These are phyloP conservation scores for Rhytidiadelphus loreus DNA, from an alignment of 225 moss, liverwort and hornwort genomes.

Conservation along the genomic window DNA sequence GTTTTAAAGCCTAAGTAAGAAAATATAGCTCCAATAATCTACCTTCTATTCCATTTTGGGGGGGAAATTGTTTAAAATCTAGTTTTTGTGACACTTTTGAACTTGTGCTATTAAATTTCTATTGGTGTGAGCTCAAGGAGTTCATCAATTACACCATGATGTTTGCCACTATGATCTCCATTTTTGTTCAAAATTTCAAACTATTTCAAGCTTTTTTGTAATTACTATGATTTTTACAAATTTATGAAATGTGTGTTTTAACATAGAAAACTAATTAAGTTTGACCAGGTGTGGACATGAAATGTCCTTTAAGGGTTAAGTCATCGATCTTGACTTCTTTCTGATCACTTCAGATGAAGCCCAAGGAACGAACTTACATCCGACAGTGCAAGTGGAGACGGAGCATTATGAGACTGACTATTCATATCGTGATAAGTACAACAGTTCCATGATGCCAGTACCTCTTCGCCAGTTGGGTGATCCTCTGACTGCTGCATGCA, in stretches of 20 bases:
- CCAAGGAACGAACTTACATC: not conserved
- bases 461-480: not conserved
- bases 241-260: not conserved
- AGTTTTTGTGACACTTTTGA: not conserved
- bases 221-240: not conserved
- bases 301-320: not conserved
- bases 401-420: not conserved
- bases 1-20: not conserved
- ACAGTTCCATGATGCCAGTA: not conserved
- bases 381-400: slow-evolving; percentile 1
- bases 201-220: not conserved
- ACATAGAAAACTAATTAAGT: not conserved
- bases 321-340: not conserved
- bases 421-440: not conserved
- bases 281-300: not conserved
- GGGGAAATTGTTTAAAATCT: not conserved
- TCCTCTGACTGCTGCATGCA: not conserved
- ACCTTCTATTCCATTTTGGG: too few relatives aligned
- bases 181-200: not conserved
- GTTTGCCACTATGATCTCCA: not conserved
- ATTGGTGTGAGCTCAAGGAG: not conserved
- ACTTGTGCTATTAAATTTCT: not conserved
- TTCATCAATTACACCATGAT: not conserved
- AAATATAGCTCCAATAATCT: not conserved
- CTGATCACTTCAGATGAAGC: not conserved